These are phyloP conservation scores for Cyberlindnera xylosilytica DNA, from an alignment of 805 yeast species.

Conservation along the genomic window DNA sequence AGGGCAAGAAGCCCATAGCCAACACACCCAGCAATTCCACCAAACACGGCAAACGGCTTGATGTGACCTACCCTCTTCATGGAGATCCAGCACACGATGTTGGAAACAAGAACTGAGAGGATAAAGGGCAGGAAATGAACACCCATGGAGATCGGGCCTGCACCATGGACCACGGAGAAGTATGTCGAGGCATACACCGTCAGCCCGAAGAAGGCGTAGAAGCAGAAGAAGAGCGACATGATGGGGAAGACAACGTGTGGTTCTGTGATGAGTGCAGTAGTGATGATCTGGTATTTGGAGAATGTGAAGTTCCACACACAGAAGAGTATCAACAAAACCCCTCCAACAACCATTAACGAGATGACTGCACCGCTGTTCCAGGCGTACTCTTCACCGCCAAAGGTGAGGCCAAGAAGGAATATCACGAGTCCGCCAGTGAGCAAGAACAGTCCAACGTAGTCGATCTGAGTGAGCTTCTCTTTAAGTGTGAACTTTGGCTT, in stretches of 20 bases:
- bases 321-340: constrained; percentile 5
- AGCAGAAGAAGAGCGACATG: constrained; percentile 34
- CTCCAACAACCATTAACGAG: constrained; percentile 38
- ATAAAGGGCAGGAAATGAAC: constrained; percentile 23
- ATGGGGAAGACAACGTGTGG: constrained; percentile 36
- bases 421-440: constrained; percentile 43
- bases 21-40: constrained; percentile 28
- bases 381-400: constrained; percentile 49
- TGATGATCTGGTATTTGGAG: constrained; percentile 22
- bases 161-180: constrained; percentile 42
- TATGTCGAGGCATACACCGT: constrained; percentile 41
- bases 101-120: constrained; percentile 12
- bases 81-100: constrained; percentile 26
- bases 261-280: no score
- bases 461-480: constrained; percentile 42
- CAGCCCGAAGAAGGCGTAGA: constrained; percentile 38
- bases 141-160: constrained; percentile 24
- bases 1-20: constrained; percentile 33
- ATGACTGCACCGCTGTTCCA: constrained; percentile 58
- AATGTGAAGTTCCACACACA: constrained; percentile 17
- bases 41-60: constrained; percentile 33
- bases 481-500: constrained; percentile 37
- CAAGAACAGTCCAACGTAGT: constrained; percentile 46
- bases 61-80: constrained; percentile 32
- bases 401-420: constrained; percentile 45